These are phyloP conservation scores for Phascolomyces articulosus DNA, from an alignment of 371 early-diverging fungal species.

Conservation along the genomic window DNA sequence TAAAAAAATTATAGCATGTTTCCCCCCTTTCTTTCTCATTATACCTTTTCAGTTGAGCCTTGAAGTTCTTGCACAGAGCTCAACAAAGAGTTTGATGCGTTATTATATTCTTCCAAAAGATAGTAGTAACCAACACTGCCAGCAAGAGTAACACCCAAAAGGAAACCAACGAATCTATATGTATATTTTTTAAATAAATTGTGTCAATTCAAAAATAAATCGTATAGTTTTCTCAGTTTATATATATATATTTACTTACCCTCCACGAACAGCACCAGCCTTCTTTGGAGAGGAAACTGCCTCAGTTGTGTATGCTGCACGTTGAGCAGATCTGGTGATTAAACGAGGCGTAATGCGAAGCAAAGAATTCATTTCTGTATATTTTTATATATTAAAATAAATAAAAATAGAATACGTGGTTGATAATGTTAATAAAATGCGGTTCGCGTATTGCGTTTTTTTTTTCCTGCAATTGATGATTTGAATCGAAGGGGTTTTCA, in stretches of 20 bases:
- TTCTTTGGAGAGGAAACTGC: constrained; percentile 19
- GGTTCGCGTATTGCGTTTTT: too few relatives aligned
- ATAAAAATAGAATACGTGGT: too few relatives aligned
- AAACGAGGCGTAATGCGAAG: constrained; percentile 28
- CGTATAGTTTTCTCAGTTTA: too few relatives aligned
- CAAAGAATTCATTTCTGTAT: constrained; percentile 30
- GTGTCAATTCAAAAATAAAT: not conserved
- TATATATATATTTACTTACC: constrained; percentile 22
- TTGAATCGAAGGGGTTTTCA: too few relatives aligned
- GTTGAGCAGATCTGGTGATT: not conserved
- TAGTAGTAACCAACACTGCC: constrained; percentile 82
- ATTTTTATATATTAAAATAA: too few relatives aligned
- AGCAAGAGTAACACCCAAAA: constrained; percentile 76
- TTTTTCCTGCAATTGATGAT: too few relatives aligned
- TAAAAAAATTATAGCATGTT: not conserved
- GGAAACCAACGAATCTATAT: constrained; percentile 72
- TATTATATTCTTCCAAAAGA: constrained; percentile 81
- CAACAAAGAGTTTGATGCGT: constrained; percentile 70
- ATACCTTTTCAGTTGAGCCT: constrained; percentile 72
- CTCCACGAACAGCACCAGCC: constrained; percentile 33
- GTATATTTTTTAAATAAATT: not conserved
- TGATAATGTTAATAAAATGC: too few relatives aligned
- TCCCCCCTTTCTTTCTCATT: not conserved
- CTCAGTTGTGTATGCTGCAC: constrained; percentile 17
- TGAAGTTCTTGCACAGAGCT: constrained; percentile 79